Percentiles rank a stretch among this genome's conserved stretches.
Conservation (phyloP, 1,284 basidiomycete species). For the Peniophora sp. region DNA sequence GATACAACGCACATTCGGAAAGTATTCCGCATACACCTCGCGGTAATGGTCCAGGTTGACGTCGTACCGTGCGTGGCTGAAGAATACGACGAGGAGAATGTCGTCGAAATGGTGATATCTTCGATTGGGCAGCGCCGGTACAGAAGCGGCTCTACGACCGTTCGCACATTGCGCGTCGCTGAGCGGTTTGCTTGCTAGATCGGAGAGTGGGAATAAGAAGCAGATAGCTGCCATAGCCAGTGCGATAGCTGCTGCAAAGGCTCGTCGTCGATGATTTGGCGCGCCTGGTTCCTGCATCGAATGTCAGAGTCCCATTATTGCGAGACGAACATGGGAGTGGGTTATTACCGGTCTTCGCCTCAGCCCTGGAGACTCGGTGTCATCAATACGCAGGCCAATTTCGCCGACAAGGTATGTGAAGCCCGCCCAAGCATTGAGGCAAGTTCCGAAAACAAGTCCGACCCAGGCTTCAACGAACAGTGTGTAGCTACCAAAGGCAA, state of each 20-base stretch:
- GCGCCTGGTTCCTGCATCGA: background rate
- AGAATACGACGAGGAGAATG: conserved; percentile 39
- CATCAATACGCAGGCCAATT: too few relatives aligned
- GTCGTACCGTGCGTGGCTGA: conserved; percentile 41
- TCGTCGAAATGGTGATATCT: conserved; percentile 31
- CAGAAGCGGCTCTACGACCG: conserved; percentile 13
- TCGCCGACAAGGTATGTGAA: too few relatives aligned
- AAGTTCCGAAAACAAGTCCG: too few relatives aligned
- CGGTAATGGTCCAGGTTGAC: conserved; percentile 36
- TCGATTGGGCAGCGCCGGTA: conserved; percentile 11
- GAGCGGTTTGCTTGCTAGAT: background rate
- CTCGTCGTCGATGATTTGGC: background rate
- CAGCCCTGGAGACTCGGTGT: background rate
- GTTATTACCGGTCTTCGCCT: background rate
- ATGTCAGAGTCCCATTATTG: background rate
- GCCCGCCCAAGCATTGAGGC: too few relatives aligned
- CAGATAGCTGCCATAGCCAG: background rate
- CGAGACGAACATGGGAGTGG: background rate
- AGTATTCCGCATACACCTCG: conserved; percentile 38
- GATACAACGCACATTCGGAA: conserved; percentile 34
- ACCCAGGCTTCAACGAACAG: too few relatives aligned
- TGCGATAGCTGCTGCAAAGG: background rate
- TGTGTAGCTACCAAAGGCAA: too few relatives aligned
- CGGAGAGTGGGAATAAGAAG: background rate
- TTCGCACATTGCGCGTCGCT: background rate